Evolutionary conservation across 352 stramenopile genomes (phyloP), one percentile per base, ranked within the genome.

Genomic region (Lagenidium giganteum): DNA sequence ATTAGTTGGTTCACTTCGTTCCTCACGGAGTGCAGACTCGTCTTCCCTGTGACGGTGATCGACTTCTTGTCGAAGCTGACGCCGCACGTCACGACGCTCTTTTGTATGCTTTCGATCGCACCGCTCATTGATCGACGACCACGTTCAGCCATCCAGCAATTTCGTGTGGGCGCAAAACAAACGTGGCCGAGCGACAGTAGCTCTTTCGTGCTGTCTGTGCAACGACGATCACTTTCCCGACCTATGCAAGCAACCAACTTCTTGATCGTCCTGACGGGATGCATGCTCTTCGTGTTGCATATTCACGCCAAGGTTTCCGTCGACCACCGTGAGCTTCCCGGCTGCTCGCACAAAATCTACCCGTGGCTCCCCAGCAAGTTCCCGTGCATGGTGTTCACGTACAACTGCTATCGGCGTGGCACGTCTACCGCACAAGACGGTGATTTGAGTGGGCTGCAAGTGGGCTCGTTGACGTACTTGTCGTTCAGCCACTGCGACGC

Each of bases 401-500:
- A 57, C 53, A 62, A 62, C 42, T 62, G 53, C 38, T 29, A 57
- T 28, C 47, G 46, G 12, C 46, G 36, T 9, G 53, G 37, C 1
- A 36, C 31, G 21, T 8, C 17, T 13, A 42, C 47, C 6, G 22
- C 18, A 4, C 25, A 18, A 8, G 37, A 53, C 4, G 22, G 14
- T 5, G 22, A 47, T 18, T 30, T 54, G 6, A 20, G 9, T 12
- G 7, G 6, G n/a, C 26, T 61, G 9, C 29, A 60, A 14, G 23
- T 17, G 13, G 42, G 38, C 3, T 42, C 42, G 4, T 26, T 5
- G n/a, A 54, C 13, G 29, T 36, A 23, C 28, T 63, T 1, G 33
- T 47, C 1, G 42, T 45, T 67, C 24, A 53, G 47, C 16, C 57
- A 71, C n/a, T 71, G 61, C 47, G 21, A 47, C 9, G 37, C 32